Evolutionary conservation across 306 rosid species (phyloP), one percentile per base, ranked within the genome.

Genomic region (Cicer judaicum): DNA sequence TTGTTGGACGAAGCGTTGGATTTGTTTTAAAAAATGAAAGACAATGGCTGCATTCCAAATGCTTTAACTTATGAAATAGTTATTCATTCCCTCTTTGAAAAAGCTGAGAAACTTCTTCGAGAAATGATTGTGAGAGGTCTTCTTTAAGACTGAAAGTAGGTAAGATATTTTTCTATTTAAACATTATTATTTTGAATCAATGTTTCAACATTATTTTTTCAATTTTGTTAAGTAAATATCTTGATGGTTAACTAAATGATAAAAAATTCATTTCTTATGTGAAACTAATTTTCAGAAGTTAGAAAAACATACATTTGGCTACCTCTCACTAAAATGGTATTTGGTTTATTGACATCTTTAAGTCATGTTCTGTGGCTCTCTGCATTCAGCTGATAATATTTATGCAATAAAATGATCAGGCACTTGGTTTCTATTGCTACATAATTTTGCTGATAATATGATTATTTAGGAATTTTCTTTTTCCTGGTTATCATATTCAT

Each of bases 401-500:
- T 59, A 34, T 77, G 53, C 69, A 48, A 19, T 69, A n/a, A 60
- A 68, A 47, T 14, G 19, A 59, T 59, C 19, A 59, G 64, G 39
- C 61, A 43, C 64, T 50, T 38, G 55, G 7, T 66, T 19, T 66
- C 10, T 36, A 36, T 54, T 54, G 19, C 49, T 19, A 12, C 70
- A 64, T 55, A 34, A 11, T 10, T 63, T 13, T 40, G 73, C 18
- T 42, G 44, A 59, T 60, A 48, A 62, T 54, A 50, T 72, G 71
- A 44, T 56, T 57, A 5, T 43, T 67, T 42, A 29, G 19, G 73
- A 36, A 21, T 50, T 64, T 8, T 56, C 56, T 24, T 71, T 54
- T 49, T 59, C 69, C 62, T 67, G 52, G 81, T 34, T 86, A 74
- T 81, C 89, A 86, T n/a, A n/a, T n/a, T n/a, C n/a, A n/a, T 61